phyloP scores from a whole-genome alignment of 148 eudicot species.

The Rhododendron vialii region DNA sequence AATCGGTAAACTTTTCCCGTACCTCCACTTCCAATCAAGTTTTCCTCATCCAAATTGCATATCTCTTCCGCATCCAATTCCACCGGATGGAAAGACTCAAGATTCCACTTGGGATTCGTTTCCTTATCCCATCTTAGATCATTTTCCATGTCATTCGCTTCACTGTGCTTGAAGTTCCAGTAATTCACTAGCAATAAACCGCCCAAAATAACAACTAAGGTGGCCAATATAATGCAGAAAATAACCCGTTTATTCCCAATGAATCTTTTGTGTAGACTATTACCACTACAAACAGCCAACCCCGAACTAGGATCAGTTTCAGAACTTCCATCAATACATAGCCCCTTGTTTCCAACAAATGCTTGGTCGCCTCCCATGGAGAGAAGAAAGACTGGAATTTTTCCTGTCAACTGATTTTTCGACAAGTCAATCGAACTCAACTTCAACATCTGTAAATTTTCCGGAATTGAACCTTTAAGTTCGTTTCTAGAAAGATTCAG shows the following conservation, averaged over 20 bases:
- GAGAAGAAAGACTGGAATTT: slow-evolving; percentile 48
- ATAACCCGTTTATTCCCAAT: slow-evolving; percentile 24
- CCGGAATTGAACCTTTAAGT: slow-evolving; percentile 62
- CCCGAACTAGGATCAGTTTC: slow-evolving; percentile 19
- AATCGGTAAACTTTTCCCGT: slow-evolving; percentile 80
- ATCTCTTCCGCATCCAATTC: slow-evolving; percentile 65
- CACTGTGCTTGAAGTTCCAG: slow-evolving; percentile 41
- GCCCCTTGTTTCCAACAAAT: slow-evolving; percentile 58
- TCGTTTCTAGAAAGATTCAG: slow-evolving; percentile 73
- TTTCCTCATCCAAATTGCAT: slow-evolving; percentile 45
- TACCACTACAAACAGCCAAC: slow-evolving; percentile 31
- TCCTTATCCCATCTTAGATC: slow-evolving; percentile 28
- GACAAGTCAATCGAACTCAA: slow-evolving; percentile 75
- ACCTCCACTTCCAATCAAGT: slow-evolving; percentile 77
- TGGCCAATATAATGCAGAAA: slow-evolving; percentile 41
- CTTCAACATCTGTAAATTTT: slow-evolving; percentile 50
- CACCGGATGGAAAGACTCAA: slow-evolving; percentile 67
- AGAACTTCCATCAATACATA: slow-evolving; percentile 43
- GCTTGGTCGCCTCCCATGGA: slow-evolving; percentile 55
- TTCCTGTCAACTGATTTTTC: slow-evolving; percentile 65
- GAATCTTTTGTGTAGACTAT: slow-evolving; percentile 20
- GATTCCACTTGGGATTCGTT: slow-evolving; percentile 52
- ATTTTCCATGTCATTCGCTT: slow-evolving; percentile 13
- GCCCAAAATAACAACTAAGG: slow-evolving; percentile 35
- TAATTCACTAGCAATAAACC: slow-evolving; percentile 49